A percentile compares a stretch with the other conserved stretches of the same genome.
Evolutionary conservation across 305 asterid species (phyloP).

Genomic region (Fraxinus sp.): DNA sequence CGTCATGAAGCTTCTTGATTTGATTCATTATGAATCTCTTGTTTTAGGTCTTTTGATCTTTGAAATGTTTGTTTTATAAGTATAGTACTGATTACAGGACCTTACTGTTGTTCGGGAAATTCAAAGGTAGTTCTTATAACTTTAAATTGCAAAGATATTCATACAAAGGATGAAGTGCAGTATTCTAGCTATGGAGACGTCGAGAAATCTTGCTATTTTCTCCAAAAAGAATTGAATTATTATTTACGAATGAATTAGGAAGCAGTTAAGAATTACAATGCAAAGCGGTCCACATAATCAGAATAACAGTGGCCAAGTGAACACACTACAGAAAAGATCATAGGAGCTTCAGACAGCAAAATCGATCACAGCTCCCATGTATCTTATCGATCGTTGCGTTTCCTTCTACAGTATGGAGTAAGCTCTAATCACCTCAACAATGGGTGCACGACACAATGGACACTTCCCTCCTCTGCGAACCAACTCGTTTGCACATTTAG

Average conservation of each 20-base stretch:
- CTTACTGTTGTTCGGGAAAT: background rate
- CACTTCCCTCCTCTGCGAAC: conserved; percentile 95
- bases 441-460: conserved; percentile 96
- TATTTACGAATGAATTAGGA: conserved; percentile 48
- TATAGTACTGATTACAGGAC: background rate
- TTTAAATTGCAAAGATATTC: background rate
- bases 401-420: conserved; percentile 79
- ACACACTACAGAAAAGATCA: conserved; percentile 28
- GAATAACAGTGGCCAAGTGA: conserved; percentile 34
- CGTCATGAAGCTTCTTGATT: background rate
- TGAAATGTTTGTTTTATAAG: background rate
- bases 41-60: background rate
- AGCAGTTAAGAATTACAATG: conserved; percentile 42
- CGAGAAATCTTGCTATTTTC: background rate
- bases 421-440: conserved; percentile 95
- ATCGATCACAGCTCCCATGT: conserved; percentile 39
- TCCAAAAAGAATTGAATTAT: conserved; percentile 20
- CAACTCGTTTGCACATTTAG: conserved; percentile 92
- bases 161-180: background rate
- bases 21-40: background rate
- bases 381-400: conserved; percentile 23
- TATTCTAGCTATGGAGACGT: background rate
- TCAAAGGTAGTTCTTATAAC: background rate
- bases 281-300: conserved; percentile 36
- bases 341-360: conserved; percentile 24